Percentiles rank a stretch among this genome's conserved stretches.
Conservation (phyloP, 768 basidiomycete species). For the Russula lepida region DNA sequence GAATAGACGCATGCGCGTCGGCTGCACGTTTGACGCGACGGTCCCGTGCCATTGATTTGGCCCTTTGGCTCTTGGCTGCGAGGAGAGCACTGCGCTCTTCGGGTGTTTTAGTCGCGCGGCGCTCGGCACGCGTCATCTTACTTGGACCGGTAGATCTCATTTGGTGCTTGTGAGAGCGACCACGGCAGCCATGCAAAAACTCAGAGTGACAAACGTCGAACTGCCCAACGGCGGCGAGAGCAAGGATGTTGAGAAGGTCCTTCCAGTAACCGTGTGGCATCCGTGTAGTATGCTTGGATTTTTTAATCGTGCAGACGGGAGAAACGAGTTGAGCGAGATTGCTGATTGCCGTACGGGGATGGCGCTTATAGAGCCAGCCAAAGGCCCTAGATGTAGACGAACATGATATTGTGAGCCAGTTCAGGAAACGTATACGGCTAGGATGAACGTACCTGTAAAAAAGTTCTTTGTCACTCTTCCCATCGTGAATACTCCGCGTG, state of each 20-base stretch:
- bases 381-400: constrained; percentile 39
- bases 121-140: neutral
- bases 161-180: neutral
- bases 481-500: constrained; percentile 60
- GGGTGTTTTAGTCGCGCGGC: constrained; percentile 23
- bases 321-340: constrained; percentile 31
- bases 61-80: constrained; percentile 12
- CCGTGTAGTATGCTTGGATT: constrained; percentile 23
- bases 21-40: constrained; percentile 23
- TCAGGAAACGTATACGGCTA: neutral
- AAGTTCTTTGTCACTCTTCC: constrained; percentile 48
- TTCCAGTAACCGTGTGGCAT: constrained; percentile 64
- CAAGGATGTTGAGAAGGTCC: constrained; percentile 61
- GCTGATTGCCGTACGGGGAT: constrained; percentile 59
- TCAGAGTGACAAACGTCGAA: constrained; percentile 27
- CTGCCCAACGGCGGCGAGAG: constrained; percentile 47
- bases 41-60: constrained; percentile 15
- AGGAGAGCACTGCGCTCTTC: neutral
- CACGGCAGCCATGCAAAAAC: constrained; percentile 3
- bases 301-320: constrained; percentile 26
- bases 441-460: constrained; percentile 44
- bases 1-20: constrained; percentile 31
- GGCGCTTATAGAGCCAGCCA: constrained; percentile 61
- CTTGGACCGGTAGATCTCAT: neutral
- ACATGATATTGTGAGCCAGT: neutral